Conservation (phyloP, 2,329 filamentous ascomycete species). For the Colletotrichum chlorophyti region DNA sequence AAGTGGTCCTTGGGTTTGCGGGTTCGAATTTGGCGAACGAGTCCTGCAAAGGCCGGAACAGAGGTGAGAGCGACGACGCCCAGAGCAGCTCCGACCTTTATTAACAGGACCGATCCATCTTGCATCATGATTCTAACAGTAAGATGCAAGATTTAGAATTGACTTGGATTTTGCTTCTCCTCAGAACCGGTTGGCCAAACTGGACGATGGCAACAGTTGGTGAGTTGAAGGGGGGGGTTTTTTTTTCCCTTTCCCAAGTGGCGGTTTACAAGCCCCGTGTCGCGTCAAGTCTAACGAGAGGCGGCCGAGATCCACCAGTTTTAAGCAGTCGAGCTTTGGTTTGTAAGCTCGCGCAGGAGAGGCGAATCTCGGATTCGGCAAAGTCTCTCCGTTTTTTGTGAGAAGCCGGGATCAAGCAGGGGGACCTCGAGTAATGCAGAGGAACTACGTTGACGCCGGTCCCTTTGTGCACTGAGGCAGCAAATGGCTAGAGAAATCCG, state of each 20-base stretch:
- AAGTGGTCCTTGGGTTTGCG: conserved; percentile 47
- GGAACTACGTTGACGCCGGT: not conserved
- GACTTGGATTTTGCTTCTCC: too few species aligned
- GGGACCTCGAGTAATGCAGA: conserved; percentile 5
- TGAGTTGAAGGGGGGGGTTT: not conserved
- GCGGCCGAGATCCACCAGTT: not conserved
- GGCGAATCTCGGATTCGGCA: conserved; percentile 2
- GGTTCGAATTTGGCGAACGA: conserved; percentile 42
- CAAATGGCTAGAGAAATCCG: conserved; percentile 5
- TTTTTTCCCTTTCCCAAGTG: not conserved
- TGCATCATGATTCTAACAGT: conserved; percentile 14
- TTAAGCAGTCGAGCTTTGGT: not conserved
- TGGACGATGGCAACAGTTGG: not conserved
- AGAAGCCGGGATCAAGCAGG: not conserved
- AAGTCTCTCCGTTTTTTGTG: not conserved
- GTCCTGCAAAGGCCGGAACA: conserved; percentile 43
- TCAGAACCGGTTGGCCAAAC: not conserved
- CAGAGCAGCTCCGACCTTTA: conserved; percentile 37
- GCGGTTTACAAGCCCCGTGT: not conserved
- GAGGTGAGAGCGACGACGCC: conserved; percentile 43
- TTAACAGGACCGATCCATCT: conserved; percentile 24
- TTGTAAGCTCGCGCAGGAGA: not conserved
- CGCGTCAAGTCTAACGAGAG: not conserved
- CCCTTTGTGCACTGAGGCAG: not conserved
- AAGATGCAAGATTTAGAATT: too few species aligned